Evolutionary conservation across 2,329 filamentous ascomycete species (phyloP).

Genomic region (Penicillium sp.): DNA sequence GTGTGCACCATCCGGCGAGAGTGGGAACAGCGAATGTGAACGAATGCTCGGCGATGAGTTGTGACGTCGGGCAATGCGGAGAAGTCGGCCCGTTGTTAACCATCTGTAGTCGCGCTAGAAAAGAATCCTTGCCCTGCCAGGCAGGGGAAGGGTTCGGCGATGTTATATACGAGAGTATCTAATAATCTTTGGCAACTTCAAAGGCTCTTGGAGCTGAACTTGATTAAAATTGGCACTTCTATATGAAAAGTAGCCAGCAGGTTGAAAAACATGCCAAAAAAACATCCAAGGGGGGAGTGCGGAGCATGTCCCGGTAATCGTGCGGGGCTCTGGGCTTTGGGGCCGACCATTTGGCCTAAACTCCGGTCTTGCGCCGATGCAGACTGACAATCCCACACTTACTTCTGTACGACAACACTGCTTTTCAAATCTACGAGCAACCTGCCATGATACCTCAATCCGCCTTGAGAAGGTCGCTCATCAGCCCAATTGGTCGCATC

Average conservation of each 20-base stretch:
- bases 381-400: not conserved
- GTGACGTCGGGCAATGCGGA: constrained; percentile 18
- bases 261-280: not conserved
- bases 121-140: not conserved
- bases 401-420: no score
- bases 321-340: constrained; percentile 16
- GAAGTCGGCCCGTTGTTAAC: constrained; percentile 6
- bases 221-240: not conserved
- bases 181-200: no score
- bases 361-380: constrained; percentile 7
- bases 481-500: constrained; percentile 6
- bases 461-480: constrained; percentile 17
- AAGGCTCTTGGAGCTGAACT: no score
- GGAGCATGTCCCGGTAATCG: constrained; percentile 1
- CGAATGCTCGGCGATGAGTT: constrained; percentile 14
- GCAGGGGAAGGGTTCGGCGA: not conserved
- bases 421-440: constrained; percentile 2
- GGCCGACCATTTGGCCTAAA: constrained; percentile 9
- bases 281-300: not conserved
- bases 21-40: no score
- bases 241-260: not conserved
- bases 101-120: not conserved
- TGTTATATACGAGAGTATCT: no score
- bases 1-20: no score
- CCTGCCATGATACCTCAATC: constrained; percentile 21